Evolutionary conservation across 2,329 filamentous ascomycete genomes (phyloP), one percentile per base, ranked within the genome.

Genomic region (Curvularia hawaiiensis): DNA sequence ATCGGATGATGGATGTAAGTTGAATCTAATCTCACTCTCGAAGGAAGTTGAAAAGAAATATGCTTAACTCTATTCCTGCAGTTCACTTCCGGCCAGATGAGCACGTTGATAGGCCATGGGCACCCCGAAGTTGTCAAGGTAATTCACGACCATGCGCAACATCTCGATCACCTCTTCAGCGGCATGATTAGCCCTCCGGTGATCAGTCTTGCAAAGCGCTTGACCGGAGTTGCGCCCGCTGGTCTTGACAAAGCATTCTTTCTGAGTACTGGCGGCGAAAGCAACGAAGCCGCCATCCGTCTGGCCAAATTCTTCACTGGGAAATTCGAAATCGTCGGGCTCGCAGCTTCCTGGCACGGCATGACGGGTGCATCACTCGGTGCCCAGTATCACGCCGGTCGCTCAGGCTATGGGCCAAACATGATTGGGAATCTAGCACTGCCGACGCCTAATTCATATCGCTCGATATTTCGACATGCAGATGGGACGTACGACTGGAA

Each of bases 401-500:
- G 84, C 3, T 79, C 76, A 52, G 79, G 80, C 3, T 75, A 77
- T 47, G 80, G 80, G 1, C 79, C 79, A 0, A 63, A 64, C 58
- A 67, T 86, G 74, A 84, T 84, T 0, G 86, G 87, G 0, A 81
- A 83, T 55, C 77, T 86, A 4, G 79, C 79, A 1, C 80, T 89
- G 35, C 86, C 86, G 0, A 79, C 84, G 0, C 86, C 86, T 0
- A 83, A 88, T 62, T 78, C 82, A 0, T 89, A 88, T 66, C 82
- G 86, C 4, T 88, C 86, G 0, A 78, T 82, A 0, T 90, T 90
- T 70, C 80, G 83, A 10, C 80, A 82, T 35, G 22, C 81, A 0
- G 85, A 89, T 60, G 85, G 85, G 0, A 80, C 80, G 0, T 85
- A 90, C 60, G 86, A 90, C 67, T 90, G 87, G 87, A 78, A 86